Percentiles rank a stretch among this genome's conserved stretches.
These are phyloP conservation scores for Picochlorum sp. DNA, from an alignment of 139 green algal species.

Conservation along the genomic window DNA sequence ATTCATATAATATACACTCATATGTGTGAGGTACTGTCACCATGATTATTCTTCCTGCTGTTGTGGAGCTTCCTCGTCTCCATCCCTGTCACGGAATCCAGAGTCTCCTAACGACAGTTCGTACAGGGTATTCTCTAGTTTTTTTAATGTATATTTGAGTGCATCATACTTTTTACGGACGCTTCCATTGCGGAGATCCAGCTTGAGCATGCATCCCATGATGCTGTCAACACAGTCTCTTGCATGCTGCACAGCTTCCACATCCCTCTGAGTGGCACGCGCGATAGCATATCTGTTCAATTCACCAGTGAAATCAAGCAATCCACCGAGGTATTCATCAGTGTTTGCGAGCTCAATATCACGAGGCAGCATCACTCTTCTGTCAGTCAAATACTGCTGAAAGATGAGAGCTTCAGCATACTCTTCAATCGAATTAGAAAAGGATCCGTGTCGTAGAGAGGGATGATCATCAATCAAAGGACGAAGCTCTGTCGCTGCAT, in stretches of 20 bases:
- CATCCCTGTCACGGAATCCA: constrained; percentile 16
- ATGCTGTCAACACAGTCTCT: constrained; percentile 51
- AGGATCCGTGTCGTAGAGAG: constrained; percentile 50
- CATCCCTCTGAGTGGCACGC: constrained; percentile 52
- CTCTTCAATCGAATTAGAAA: constrained; percentile 54
- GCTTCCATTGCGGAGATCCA: constrained; percentile 63
- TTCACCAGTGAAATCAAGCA: constrained; percentile 79
- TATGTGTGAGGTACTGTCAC: too few relatives aligned
- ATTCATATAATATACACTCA: too few relatives aligned
- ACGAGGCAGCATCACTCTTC: constrained; percentile 30
- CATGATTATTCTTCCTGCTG: background rate
- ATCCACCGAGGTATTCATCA: constrained; percentile 69
- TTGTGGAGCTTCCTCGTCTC: constrained; percentile 1
- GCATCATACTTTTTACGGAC: constrained; percentile 71
- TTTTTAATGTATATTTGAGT: constrained; percentile 74
- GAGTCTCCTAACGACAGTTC: constrained; percentile 56
- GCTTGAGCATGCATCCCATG: constrained; percentile 32
- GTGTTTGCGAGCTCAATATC: constrained; percentile 53
- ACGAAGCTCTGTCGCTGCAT: constrained; percentile 42
- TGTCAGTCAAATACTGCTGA: constrained; percentile 51
- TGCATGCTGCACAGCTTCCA: constrained; percentile 40
- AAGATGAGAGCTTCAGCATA: constrained; percentile 61
- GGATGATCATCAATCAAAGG: constrained; percentile 47
- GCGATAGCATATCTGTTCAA: constrained; percentile 59
- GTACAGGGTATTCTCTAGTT: constrained; percentile 65